A percentile compares a stretch with the other conserved stretches of the same genome.
phyloP scores from a whole-genome alignment of 2,329 filamentous ascomycete genomes.

The Xylaria sp. region DNA sequence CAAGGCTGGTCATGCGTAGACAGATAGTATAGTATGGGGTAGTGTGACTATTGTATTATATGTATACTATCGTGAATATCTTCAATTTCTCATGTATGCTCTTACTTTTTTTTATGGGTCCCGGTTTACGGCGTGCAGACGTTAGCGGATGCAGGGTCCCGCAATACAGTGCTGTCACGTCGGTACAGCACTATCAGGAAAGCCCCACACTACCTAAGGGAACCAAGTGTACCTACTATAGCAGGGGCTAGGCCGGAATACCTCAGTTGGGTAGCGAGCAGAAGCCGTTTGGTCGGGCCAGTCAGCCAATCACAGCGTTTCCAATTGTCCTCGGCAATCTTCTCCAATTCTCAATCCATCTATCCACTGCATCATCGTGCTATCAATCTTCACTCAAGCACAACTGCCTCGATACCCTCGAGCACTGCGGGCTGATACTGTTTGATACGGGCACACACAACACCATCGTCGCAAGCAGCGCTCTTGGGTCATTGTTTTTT shows the following conservation, averaged over 20 bases:
- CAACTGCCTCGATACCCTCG: conserved; percentile 10
- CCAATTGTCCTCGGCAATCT: conserved; percentile 65
- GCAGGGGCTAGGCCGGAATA: too few species aligned
- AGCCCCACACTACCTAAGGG: too few species aligned
- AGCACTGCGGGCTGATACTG: conserved; percentile 7
- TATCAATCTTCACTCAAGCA: conserved; percentile 1
- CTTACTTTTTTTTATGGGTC: conserved; percentile 18
- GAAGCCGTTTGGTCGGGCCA: conserved; percentile 16
- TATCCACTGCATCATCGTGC: conserved; percentile 45
- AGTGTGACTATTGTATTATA: background rate
- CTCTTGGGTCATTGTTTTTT: conserved; percentile 37
- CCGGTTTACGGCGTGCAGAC: background rate
- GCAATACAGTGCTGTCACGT: too few species aligned
- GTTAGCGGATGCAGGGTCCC: background rate
- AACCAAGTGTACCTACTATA: too few species aligned
- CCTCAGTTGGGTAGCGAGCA: background rate
- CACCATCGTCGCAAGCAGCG: conserved; percentile 1
- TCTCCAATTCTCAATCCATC: conserved; percentile 3
- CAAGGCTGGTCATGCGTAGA: background rate
- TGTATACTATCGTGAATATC: background rate
- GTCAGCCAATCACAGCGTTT: conserved; percentile 56
- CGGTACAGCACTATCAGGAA: too few species aligned
- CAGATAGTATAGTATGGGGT: background rate
- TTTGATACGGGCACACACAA: conserved; percentile 8
- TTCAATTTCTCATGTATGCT: conserved; percentile 6